Base-by-base conservation (phyloP, 352 stramenopile genomes). In the Globisporangium parvum region DNA sequence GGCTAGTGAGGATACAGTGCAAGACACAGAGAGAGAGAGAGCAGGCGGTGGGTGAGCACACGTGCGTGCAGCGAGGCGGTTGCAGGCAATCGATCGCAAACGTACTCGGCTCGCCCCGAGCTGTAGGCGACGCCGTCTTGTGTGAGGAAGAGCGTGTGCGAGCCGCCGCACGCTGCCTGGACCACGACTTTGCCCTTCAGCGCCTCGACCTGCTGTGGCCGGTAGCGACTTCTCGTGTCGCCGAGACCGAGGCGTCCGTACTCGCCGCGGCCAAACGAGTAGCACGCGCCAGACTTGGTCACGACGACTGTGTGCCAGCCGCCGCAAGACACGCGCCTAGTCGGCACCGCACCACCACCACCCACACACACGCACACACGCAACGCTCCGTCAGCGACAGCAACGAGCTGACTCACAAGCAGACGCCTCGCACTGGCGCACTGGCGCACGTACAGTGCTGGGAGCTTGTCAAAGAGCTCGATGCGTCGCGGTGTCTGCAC, bases 91-190 rank as follows among this genome's bases (percentile, higher is more conserved):
- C 10, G 10, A 37, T 12, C 31, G 12, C 40, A 6, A 12, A 75
- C 88, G 61, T 82, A 96, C 82, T 97, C 87, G 24, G 87, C 71
- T 48, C 78, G 67, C 46, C 90, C 88, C 46, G 77, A 83, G 62
- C 85, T 91, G 62, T 84, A 96, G 15, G 85, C 84, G 45, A 88
- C 63, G 31, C 89, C 89, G 26, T 96, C 81, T 44, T 74, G 78
- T 21, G 85, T 94, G 35, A 96, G 71, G 45, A 96, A 94, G 40
- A 95, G 66, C 40, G 87, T 95, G 77, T 97, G 88, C 57, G 75
- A 85, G 12, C 75, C 75, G 49, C 83, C 83, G n/a, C 78, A 89
- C 12, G 83, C 79, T 33, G 78, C 83, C 50, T 93, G 80, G 46
- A 91, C 81, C 28, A 93, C 68, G 1, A 51, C 63, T 55, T 90